A percentile compares a stretch with the other conserved stretches of the same genome.
Evolutionary conservation across 1,139 yeast species (phyloP).

Genomic region (Kazachstania sp.): DNA sequence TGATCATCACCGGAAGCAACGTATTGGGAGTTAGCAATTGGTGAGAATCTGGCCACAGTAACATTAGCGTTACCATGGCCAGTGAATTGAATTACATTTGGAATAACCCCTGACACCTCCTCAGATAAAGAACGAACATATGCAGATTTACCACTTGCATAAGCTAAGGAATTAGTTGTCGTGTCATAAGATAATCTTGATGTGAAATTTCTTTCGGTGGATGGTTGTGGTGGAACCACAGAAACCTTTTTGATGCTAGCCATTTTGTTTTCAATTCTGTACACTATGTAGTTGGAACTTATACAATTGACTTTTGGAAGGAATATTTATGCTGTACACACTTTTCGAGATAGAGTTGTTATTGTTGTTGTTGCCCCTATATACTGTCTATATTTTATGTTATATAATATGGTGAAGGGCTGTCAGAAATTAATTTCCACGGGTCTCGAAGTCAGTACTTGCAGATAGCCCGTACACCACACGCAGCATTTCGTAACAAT

Average conservation of each 20-base stretch:
- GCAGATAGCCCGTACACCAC: too few species aligned
- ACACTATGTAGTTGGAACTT: too few species aligned
- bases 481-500: too few species aligned
- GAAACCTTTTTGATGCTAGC: background rate
- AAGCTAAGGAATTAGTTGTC: constrained; percentile 60
- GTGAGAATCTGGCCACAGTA: constrained; percentile 78
- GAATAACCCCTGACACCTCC: constrained; percentile 29
- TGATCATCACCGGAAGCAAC: constrained; percentile 87
- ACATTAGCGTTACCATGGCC: constrained; percentile 58
- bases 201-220: constrained; percentile 61
- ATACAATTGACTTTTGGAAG: too few species aligned
- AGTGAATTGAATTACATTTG: constrained; percentile 48
- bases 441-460: too few species aligned
- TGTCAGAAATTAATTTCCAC: too few species aligned
- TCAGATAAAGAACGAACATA: constrained; percentile 57
- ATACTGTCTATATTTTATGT: too few species aligned
- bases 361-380: too few species aligned
- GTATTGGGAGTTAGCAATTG: constrained; percentile 64
- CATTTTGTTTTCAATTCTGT: background rate
- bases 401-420: too few species aligned
- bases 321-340: too few species aligned
- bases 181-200: constrained; percentile 67
- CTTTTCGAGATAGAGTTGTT: too few species aligned
- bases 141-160: constrained; percentile 75
- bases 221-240: constrained; percentile 64